phyloP scores from a whole-genome alignment of 768 basidiomycete species.

The Cytidiella melzeri region DNA sequence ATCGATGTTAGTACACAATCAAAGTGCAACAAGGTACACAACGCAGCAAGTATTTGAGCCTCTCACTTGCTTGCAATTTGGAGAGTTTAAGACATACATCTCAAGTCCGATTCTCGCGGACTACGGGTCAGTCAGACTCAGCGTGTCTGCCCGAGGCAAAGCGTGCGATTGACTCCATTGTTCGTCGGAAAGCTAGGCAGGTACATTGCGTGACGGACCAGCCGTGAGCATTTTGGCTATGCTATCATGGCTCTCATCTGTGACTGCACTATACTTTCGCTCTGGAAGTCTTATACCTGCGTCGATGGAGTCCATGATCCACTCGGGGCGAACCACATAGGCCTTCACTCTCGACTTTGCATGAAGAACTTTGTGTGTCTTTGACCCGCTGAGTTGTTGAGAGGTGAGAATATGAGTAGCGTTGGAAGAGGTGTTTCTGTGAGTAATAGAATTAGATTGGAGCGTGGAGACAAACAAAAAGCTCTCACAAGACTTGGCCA shows the following conservation, averaged over 20 bases:
- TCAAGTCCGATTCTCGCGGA: no score
- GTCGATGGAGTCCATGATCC: constrained; percentile 64
- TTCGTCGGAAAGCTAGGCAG: constrained; percentile 1
- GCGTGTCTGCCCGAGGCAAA: no score
- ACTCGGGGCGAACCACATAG: constrained; percentile 70
- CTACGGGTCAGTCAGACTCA: no score
- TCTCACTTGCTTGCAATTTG: no score
- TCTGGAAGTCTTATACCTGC: constrained; percentile 58
- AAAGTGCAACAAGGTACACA: no score
- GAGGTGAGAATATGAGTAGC: constrained; percentile 81
- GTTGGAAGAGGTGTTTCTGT: constrained; percentile 48
- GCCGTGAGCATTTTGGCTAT: constrained; percentile 33
- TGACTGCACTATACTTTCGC: constrained; percentile 47
- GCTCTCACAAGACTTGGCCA: constrained; percentile 51
- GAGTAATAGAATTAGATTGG: constrained; percentile 13
- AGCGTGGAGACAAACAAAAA: no score
- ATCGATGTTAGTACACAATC: no score
- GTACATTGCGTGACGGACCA: constrained; percentile 7
- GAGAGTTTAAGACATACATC: no score
- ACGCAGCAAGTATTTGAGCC: no score
- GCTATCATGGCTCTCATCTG: constrained; percentile 30
- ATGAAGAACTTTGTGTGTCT: constrained; percentile 60
- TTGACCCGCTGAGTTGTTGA: constrained; percentile 61
- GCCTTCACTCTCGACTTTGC: constrained; percentile 40
- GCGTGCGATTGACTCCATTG: no score